These are phyloP conservation scores for Rubia tinctorum DNA, from an alignment of 305 asterid species.

Conservation along the genomic window DNA sequence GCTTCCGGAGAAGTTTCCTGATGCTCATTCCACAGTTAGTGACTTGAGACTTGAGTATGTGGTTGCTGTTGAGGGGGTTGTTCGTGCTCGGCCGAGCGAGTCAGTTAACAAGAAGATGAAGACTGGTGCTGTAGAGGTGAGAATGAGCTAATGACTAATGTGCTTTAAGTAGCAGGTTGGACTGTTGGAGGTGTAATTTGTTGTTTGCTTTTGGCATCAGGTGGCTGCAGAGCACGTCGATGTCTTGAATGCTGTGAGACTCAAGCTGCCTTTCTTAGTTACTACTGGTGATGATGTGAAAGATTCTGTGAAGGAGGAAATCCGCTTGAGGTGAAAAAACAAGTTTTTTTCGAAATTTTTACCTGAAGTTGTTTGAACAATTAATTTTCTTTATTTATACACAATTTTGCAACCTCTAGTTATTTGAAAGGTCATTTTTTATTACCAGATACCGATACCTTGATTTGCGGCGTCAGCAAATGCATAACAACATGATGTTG, in stretches of 20 bases:
- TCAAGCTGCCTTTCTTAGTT: constrained; percentile 88
- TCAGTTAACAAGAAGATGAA: constrained; percentile 81
- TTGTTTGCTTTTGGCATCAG: constrained; percentile 39
- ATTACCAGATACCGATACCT: constrained; percentile 78
- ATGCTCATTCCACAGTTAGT: constrained; percentile 75
- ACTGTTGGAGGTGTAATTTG: background rate
- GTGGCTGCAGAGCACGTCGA: constrained; percentile 76
- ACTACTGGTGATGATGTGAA: constrained; percentile 84
- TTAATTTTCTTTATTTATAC: background rate
- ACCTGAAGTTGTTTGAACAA: background rate
- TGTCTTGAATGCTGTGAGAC: constrained; percentile 70
- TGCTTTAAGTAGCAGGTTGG: background rate
- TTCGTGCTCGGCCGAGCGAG: constrained; percentile 75
- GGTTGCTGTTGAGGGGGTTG: constrained; percentile 80
- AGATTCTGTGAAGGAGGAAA: constrained; percentile 81
- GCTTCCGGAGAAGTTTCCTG: constrained; percentile 89
- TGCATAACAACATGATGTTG: constrained; percentile 74
- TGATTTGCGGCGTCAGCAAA: constrained; percentile 83
- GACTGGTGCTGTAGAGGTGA: constrained; percentile 89
- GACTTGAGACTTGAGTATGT: constrained; percentile 92
- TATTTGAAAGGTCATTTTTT: constrained; percentile 19
- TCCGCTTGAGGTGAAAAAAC: constrained; percentile 64
- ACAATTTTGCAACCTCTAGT: constrained; percentile 13
- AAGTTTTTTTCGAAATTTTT: background rate
- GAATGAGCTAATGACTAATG: background rate